These are phyloP conservation scores for Penicillium fuscoglaucum DNA, from an alignment of 2,329 filamentous ascomycete genomes.

Conservation along the genomic window DNA sequence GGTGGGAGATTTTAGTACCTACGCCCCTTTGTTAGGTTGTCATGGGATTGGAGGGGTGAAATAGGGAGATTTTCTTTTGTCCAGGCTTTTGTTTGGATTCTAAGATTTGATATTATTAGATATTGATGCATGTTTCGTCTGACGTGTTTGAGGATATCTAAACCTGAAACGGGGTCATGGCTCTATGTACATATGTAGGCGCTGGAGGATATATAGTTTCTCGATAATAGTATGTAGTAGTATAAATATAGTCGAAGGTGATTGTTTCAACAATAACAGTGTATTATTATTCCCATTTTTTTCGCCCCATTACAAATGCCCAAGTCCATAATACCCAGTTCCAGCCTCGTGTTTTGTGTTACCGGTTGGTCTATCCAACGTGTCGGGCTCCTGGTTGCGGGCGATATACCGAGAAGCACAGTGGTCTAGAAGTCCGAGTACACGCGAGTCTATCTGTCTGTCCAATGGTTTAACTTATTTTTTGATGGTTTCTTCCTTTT, in stretches of 20 bases:
- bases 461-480: not conserved
- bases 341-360: slow-evolving; percentile 12
- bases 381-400: slow-evolving; percentile 4
- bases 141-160: slow-evolving; percentile 7
- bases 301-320: not conserved
- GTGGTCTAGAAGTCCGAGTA: not conserved
- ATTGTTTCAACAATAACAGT: slow-evolving; percentile 2
- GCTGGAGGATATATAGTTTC: not conserved
- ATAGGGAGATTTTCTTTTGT: not conserved
- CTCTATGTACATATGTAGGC: not conserved
- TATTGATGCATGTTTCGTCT: not conserved
- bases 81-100: slow-evolving; percentile 4
- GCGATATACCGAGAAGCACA: not conserved
- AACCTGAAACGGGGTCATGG: slow-evolving; percentile 7
- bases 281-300: not conserved
- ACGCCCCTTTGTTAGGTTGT: not conserved
- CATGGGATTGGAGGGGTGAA: not conserved
- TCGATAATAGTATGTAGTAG: not conserved
- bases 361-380: slow-evolving; percentile 7
- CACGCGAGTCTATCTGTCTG: not conserved
- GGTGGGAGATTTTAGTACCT: not conserved
- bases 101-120: slow-evolving; percentile 4
- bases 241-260: not conserved
- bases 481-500: not conserved
- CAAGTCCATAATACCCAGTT: not conserved